phyloP scores from a whole-genome alignment of 768 basidiomycete species.

The Suillus alpinus region DNA sequence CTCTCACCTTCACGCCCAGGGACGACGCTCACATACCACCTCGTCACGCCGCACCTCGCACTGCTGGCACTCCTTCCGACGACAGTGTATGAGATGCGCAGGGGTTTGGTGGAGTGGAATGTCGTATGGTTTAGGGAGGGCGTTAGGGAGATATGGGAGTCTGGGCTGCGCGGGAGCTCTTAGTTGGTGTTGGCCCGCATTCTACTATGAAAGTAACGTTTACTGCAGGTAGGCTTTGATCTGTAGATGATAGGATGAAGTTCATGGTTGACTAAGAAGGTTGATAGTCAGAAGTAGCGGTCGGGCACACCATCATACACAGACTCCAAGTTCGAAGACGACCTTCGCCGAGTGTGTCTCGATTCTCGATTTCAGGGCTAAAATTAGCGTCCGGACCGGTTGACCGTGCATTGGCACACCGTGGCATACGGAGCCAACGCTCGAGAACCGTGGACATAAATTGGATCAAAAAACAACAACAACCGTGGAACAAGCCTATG shows the following conservation, averaged over 20 bases:
- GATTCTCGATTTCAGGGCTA: background rate
- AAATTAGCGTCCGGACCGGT: background rate
- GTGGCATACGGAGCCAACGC: background rate
- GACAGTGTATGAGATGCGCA: constrained; percentile 64
- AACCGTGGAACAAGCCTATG: no score
- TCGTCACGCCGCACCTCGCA: constrained; percentile 70
- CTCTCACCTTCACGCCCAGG: constrained; percentile 56
- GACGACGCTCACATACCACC: constrained; percentile 82
- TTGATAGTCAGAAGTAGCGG: background rate
- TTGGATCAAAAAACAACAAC: no score
- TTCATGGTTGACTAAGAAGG: background rate
- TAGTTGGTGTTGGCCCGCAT: constrained; percentile 8
- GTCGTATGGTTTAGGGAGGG: constrained; percentile 84
- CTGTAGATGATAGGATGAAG: no score
- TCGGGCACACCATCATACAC: background rate
- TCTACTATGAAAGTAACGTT: background rate
- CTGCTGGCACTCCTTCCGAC: constrained; percentile 74
- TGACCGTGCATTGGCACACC: background rate
- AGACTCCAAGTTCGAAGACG: background rate
- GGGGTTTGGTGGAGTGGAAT: constrained; percentile 83
- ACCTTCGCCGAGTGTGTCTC: background rate
- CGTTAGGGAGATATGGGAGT: constrained; percentile 73
- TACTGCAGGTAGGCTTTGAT: constrained; percentile 16
- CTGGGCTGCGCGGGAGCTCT: constrained; percentile 45
- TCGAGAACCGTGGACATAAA: background rate